Conservation (phyloP, 768 basidiomycete species). For the Lepiota brunneoincarnata region DNA sequence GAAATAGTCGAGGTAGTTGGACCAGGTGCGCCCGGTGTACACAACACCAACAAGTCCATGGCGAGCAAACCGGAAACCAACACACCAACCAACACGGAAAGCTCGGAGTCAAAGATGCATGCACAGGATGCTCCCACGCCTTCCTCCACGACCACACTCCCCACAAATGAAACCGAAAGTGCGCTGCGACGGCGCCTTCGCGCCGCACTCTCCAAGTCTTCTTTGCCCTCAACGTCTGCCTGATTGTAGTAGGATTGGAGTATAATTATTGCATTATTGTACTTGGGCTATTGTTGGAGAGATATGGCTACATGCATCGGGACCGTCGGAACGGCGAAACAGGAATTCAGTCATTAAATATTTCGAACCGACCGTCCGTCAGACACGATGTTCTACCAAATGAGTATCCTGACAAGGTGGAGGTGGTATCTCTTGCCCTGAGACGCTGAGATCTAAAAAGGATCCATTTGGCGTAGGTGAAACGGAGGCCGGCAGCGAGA, state of each 20-base stretch:
- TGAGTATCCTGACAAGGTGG: background rate
- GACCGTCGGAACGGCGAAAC: background rate
- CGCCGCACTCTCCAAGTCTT: constrained; percentile 9
- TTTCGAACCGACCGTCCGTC: background rate
- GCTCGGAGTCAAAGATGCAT: background rate
- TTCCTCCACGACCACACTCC: background rate
- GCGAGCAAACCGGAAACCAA: background rate
- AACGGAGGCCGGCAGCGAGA: constrained; percentile 4
- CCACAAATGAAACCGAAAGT: constrained; percentile 2
- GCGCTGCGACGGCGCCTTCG: constrained; percentile 9
- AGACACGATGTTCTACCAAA: constrained; percentile 3
- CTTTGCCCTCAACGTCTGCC: background rate
- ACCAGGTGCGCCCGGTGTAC: constrained; percentile 31
- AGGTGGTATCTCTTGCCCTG: background rate
- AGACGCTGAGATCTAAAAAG: constrained; percentile 22
- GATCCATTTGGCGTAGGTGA: constrained; percentile 19
- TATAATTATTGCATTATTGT: background rate
- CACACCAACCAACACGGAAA: background rate
- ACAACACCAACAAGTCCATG: background rate
- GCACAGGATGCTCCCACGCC: background rate
- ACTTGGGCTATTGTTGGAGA: background rate
- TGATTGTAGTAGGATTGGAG: background rate
- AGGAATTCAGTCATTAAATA: background rate
- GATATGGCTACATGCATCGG: background rate
- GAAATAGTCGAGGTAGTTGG: constrained; percentile 65